Percentiles rank a stretch among this genome's conserved stretches.
phyloP scores from a whole-genome alignment of 257 asterid genomes.

The Pogostemon cablin region DNA sequence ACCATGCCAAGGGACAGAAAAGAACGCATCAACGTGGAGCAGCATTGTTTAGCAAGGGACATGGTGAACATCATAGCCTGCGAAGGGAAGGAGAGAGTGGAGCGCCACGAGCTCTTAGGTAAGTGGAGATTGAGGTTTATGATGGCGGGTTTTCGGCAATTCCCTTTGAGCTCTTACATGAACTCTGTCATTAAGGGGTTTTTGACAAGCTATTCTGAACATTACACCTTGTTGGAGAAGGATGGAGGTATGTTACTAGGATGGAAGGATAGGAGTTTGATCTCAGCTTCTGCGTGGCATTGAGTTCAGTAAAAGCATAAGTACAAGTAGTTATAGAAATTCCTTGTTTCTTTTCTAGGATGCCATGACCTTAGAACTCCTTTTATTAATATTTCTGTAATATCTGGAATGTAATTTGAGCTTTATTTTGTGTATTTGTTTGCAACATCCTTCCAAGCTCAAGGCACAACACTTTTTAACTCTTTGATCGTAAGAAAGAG shows the following conservation, averaged over 20 bases:
- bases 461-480: no score
- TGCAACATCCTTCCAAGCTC: no score
- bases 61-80: slow-evolving; percentile 92
- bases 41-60: slow-evolving; percentile 87
- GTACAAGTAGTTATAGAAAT: neutral
- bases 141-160: slow-evolving; percentile 86
- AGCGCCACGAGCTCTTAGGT: slow-evolving; percentile 86
- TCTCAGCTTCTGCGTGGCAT: slow-evolving; percentile 94
- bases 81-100: slow-evolving; percentile 88
- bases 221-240: slow-evolving; percentile 71
- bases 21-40: slow-evolving; percentile 89
- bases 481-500: no score
- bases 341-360: slow-evolving; percentile 17
- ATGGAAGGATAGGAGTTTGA: slow-evolving; percentile 81
- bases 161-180: slow-evolving; percentile 70
- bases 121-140: slow-evolving; percentile 80
- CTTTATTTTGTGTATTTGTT: no score
- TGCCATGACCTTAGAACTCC: no score
- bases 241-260: slow-evolving; percentile 88
- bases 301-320: slow-evolving; percentile 28
- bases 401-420: no score
- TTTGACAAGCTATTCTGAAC: slow-evolving; percentile 73
- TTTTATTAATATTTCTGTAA: no score
- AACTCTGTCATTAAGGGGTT: slow-evolving; percentile 74
- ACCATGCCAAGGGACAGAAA: slow-evolving; percentile 69